A percentile compares a stretch with the other conserved stretches of the same genome.
Evolutionary conservation across 2,329 filamentous ascomycete species (phyloP).

Genomic region (Eurotiales sp.): DNA sequence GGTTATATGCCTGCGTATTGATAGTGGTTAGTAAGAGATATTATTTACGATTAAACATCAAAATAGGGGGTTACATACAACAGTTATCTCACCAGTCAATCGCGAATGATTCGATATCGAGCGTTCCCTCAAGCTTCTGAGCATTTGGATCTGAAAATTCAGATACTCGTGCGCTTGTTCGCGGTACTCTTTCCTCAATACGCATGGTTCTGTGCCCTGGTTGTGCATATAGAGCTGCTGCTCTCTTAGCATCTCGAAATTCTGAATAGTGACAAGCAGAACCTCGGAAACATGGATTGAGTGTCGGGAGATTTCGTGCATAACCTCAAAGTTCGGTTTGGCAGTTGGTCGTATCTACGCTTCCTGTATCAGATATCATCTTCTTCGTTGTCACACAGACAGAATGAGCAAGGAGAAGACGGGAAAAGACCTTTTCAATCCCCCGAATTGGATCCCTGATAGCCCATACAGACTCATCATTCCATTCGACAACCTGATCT

Average conservation of each 20-base stretch:
- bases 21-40: background rate
- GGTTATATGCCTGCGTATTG: conserved; percentile 12
- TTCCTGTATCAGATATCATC: background rate
- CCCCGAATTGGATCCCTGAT: conserved; percentile 9
- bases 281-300: conserved; percentile 15
- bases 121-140: conserved; percentile 13
- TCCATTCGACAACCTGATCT: conserved; percentile 11
- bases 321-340: conserved; percentile 10
- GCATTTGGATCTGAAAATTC: conserved; percentile 15
- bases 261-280: conserved; percentile 11
- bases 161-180: conserved; percentile 10
- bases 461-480: conserved; percentile 13
- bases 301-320: conserved; percentile 14
- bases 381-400: background rate
- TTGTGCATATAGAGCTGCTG: conserved; percentile 8
- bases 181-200: conserved; percentile 1
- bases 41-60: background rate
- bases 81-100: conserved; percentile 10
- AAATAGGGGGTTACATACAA: conserved; percentile 4
- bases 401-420: background rate
- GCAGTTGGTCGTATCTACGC: conserved; percentile 7
- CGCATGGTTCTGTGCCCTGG: background rate
- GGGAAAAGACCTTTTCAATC: conserved; percentile 8
- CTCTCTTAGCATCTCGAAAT: conserved; percentile 11
- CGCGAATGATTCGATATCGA: conserved; percentile 14